Evolutionary conservation across 1,284 basidiomycete genomes (phyloP).

Genomic region (Naganishia albida): DNA sequence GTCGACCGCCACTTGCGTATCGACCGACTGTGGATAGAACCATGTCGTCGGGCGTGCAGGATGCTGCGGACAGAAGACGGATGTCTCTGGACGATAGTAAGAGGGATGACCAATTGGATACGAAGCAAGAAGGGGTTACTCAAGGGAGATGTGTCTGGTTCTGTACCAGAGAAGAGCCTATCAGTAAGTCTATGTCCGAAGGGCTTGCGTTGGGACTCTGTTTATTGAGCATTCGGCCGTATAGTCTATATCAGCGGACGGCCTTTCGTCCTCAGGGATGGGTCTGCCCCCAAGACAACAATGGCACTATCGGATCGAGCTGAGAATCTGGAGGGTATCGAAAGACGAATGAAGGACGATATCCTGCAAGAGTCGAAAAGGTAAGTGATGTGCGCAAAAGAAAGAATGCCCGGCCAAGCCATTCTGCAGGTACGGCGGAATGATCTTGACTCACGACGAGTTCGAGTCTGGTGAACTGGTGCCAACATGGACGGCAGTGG

Average conservation of each 20-base stretch:
- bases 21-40: not conserved
- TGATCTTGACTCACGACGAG: slow-evolving; percentile 84
- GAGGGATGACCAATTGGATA: not conserved
- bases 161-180: slow-evolving; percentile 58
- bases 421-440: slow-evolving; percentile 71
- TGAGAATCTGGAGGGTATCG: slow-evolving; percentile 93
- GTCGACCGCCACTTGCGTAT: slow-evolving; percentile 59
- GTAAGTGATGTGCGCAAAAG: slow-evolving; percentile 53
- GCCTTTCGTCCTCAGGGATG: slow-evolving; percentile 94
- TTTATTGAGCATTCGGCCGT: slow-evolving; percentile 37
- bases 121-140: slow-evolving; percentile 4
- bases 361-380: slow-evolving; percentile 84
- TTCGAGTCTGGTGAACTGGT: slow-evolving; percentile 76
- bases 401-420: not conserved
- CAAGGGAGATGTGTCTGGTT: slow-evolving; percentile 70
- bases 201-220: slow-evolving; percentile 56
- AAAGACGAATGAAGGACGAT: slow-evolving; percentile 84
- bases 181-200: slow-evolving; percentile 54
- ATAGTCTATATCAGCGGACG: slow-evolving; percentile 70
- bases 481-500: slow-evolving; percentile 94
- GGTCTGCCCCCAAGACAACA: slow-evolving; percentile 76
- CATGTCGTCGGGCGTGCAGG: not conserved
- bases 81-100: slow-evolving; percentile 17
- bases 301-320: slow-evolving; percentile 86
- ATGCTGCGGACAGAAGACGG: not conserved